These are phyloP conservation scores for Rozella allomycis DNA, from an alignment of 371 early-diverging fungal genomes.

Conservation along the genomic window DNA sequence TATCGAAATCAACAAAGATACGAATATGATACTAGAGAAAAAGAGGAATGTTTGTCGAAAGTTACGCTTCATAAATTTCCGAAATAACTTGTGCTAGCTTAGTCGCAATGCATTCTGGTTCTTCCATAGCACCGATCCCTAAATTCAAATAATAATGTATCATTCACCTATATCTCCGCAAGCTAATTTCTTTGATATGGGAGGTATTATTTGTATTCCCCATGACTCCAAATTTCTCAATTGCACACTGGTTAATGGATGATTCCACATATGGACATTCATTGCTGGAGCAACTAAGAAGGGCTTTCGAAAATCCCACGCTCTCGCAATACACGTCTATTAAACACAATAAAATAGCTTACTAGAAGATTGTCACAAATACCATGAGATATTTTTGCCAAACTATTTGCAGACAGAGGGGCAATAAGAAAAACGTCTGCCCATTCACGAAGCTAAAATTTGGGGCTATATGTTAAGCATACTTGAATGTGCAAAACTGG, in stretches of 20 bases:
- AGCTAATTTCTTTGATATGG: slow-evolving; percentile 63
- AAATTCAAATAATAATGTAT: background rate
- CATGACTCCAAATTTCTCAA: slow-evolving; percentile 19
- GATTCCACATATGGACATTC: slow-evolving; percentile 92
- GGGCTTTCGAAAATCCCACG: slow-evolving; percentile 56
- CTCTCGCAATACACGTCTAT: slow-evolving; percentile 70
- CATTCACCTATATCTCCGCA: slow-evolving; percentile 70
- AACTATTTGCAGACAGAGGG: slow-evolving; percentile 80
- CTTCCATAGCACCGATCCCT: slow-evolving; percentile 37
- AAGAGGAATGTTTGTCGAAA: too few relatives aligned
- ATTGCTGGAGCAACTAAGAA: slow-evolving; percentile 76
- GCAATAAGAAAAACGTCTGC: slow-evolving; percentile 71
- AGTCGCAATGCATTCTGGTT: slow-evolving; percentile 17
- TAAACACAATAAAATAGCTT: slow-evolving; percentile 4
- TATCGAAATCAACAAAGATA: too few relatives aligned
- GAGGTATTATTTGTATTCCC: slow-evolving; percentile 38
- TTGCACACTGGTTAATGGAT: slow-evolving; percentile 64
- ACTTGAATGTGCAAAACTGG: slow-evolving; percentile 87
- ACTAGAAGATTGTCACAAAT: slow-evolving; percentile 81
- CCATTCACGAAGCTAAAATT: slow-evolving; percentile 65
- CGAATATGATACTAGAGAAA: too few relatives aligned
- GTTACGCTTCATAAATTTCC: too few relatives aligned
- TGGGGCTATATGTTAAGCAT: slow-evolving; percentile 1
- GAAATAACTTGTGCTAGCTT: slow-evolving; percentile 20
- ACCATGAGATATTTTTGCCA: slow-evolving; percentile 76